phyloP scores from a whole-genome alignment of 2,329 filamentous ascomycete genomes.

The Aspergillus niger region DNA sequence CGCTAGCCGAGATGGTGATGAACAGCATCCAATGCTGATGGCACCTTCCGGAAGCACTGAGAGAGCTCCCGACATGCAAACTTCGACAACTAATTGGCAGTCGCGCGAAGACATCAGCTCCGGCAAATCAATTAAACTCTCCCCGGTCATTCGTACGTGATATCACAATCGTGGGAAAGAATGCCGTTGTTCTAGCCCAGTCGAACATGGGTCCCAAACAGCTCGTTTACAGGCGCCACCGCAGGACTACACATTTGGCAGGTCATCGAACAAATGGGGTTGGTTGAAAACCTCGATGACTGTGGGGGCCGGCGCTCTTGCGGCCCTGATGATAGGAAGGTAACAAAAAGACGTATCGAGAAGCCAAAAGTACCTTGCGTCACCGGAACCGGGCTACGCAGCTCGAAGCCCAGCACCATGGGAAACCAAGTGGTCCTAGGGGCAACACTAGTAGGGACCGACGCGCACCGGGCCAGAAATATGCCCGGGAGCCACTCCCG shows the following conservation, averaged over 20 bases:
- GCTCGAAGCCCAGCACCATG: conserved; percentile 11
- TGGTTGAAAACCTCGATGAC: neutral
- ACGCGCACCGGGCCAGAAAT: conserved; percentile 15
- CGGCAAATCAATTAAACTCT: neutral
- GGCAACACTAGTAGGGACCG: conserved; percentile 13
- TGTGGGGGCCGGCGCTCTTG: conserved; percentile 4
- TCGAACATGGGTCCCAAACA: conserved; percentile 2
- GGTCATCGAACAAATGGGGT: neutral
- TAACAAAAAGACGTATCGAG: conserved; percentile 22
- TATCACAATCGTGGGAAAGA: conserved; percentile 10
- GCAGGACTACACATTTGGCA: conserved; percentile 2
- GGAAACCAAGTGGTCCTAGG: conserved; percentile 12
- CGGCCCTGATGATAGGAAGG: conserved; percentile 10
- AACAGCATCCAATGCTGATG: neutral
- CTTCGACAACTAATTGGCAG: neutral
- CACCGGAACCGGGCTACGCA: conserved; percentile 1
- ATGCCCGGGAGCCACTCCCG: conserved; percentile 23
- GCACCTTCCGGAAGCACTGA: neutral
- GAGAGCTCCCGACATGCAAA: neutral
- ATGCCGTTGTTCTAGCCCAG: conserved; percentile 14
- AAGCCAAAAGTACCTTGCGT: conserved; percentile 24
- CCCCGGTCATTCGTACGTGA: conserved; percentile 4
- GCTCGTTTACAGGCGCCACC: conserved; percentile 12
- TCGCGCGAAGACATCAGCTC: neutral
- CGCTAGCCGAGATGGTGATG: neutral